phyloP scores from a whole-genome alignment of 768 basidiomycete genomes.

The Nidularia sp. region DNA sequence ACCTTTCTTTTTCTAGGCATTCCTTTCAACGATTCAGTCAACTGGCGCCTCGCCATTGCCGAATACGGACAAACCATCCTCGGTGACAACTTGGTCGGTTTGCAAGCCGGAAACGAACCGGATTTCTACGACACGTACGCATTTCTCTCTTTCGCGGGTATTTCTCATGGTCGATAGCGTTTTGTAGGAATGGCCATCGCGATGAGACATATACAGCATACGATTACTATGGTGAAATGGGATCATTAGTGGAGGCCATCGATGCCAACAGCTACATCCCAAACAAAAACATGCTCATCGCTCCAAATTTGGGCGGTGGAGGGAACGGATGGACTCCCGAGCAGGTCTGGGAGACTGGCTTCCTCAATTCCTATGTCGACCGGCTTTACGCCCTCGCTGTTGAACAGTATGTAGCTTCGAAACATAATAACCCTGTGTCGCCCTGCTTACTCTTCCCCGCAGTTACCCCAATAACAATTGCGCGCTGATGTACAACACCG shows the following conservation, averaged over 20 bases:
- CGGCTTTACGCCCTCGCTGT: conserved; percentile 45
- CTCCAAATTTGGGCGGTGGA: conserved; percentile 41
- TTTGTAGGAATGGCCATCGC: conserved; percentile 28
- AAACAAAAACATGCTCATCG: conserved; percentile 41
- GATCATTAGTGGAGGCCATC: conserved; percentile 14
- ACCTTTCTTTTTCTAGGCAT: conserved; percentile 23
- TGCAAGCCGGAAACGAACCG: conserved; percentile 76
- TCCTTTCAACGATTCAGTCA: conserved; percentile 62
- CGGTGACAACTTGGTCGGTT: conserved; percentile 58
- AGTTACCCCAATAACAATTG: conserved; percentile 57
- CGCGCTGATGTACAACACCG: conserved; percentile 41
- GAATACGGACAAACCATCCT: conserved; percentile 57
- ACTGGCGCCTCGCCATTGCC: conserved; percentile 51
- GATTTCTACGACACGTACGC: conserved; percentile 56
- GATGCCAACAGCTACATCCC: conserved; percentile 17
- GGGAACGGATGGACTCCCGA: conserved; percentile 49
- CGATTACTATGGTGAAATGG: conserved; percentile 46
- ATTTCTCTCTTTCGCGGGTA: conserved; percentile 2
- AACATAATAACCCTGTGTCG: no score
- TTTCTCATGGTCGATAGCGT: not conserved
- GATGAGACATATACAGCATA: conserved; percentile 20
- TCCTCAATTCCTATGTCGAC: conserved; percentile 34
- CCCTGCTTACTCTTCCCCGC: not conserved
- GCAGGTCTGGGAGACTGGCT: conserved; percentile 47
- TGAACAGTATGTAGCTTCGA: conserved; percentile 40